Evolutionary conservation across 768 basidiomycete genomes (phyloP), one percentile per base, ranked within the genome.

Genomic region (Exidia glandulosa): DNA sequence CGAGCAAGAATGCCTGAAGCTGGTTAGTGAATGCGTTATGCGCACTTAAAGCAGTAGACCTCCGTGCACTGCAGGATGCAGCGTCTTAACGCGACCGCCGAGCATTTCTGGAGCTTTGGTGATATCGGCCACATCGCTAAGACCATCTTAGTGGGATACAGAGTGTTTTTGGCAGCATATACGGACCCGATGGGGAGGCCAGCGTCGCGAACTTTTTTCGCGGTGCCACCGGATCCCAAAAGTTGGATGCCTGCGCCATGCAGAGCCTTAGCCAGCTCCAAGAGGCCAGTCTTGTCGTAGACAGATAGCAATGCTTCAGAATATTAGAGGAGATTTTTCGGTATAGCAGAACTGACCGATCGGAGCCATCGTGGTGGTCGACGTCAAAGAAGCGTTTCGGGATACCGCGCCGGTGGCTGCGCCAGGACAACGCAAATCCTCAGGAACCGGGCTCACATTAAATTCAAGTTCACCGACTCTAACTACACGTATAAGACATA

Each of bases 21-120:
- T 9, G 13, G 33, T 59, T 29, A 34, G 33, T 14, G n/a, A n/a
- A n/a, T n/a, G n/a, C n/a, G n/a, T n/a, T n/a, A n/a, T n/a, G n/a
- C n/a, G n/a, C n/a, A n/a, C n/a, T n/a, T n/a, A n/a, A n/a, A n/a
- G n/a, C n/a, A n/a, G n/a, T n/a, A 52, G 66, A 94, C 94, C 96
- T 70, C 96, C 96, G 67, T 99, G 96, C 23, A 99, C 92, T 12
- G 89, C 94, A 52, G 96, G 96, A 68, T 99, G 96, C 10, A 99
- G 83, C 2, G 96, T 99, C 77, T 99, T 98, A 60, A 98, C 96
- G 66, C 96, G 80, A 29, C 96, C 96, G 57, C 96, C 95, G 2
- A 99, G 81, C 94, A 99, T 98, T 73, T 99, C 96, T 3, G 96
- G 95, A 0, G 94, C 94, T 68, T 94, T 95, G 56, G 96, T 98